Evolutionary conservation across 148 eudicot species (phyloP), one percentile per base, ranked within the genome.

Genomic region (Camellia lanceoleosa): DNA sequence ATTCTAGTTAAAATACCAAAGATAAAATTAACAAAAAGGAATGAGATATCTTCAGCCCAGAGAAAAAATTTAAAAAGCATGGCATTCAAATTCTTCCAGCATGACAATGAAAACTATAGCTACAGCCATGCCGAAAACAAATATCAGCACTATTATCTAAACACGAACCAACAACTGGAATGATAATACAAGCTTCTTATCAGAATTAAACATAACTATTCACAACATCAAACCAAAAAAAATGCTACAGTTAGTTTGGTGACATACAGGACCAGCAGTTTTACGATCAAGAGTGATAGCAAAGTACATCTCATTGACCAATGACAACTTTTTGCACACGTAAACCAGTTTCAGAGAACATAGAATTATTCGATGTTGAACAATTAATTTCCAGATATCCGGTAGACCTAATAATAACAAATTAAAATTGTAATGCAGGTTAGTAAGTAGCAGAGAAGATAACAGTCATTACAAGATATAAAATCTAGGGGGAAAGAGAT

Each of bases 221-320:
- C 59, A 0, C 54, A 14, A 66, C 1, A 44, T 44, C 19, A 12
- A 67, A 74, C 8, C 8, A 49, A 9, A 19, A 65, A 0, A 80
- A 42, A 55, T 8, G 64, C 54, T 47, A 77, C 8, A 18, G 68
- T 16, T 49, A 68, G 75, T 82, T 76, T 63, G 23, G 77, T 73
- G 76, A 83, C 99, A 84, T 94, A 96, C 99, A 64, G 98, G 99
- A 77, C 99, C 99, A 83, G 91, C 90, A 80, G 92, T 84, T 69
- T 80, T 86, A 60, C 99, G 95, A 79, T 96, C 99, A 83, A 96
- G 97, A 44, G 92, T 96, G 85, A 96, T 96, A 70, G 99, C 96
- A 78, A 96, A 96, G 91, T 96, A 96, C 97, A 96, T 90, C 86
- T 96, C 99, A 78, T 96, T 96, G 75, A 87, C 89, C 83, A 94